Base-by-base conservation (phyloP, 805 yeast genomes). In the Blastobotrys mokoenaii region DNA sequence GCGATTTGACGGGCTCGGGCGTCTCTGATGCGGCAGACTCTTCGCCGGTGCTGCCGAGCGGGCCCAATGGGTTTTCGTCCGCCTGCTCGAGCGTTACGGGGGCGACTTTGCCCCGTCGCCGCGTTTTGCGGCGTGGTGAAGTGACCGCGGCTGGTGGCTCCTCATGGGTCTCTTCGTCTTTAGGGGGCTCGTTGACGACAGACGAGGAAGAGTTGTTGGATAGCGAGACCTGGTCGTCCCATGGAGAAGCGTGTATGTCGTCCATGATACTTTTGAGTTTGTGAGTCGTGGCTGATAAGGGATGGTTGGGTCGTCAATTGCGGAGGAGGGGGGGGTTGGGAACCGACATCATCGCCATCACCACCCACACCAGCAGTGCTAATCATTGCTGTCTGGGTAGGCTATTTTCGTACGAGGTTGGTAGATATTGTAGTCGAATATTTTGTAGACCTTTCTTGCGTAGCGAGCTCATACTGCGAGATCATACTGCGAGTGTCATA, bases 171-270 rank as follows among this genome's bases (percentile, higher is more conserved):
- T 17, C 30, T 9, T 14, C 40, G 9, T 35, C 47, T 2, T 20
- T 27, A n/a, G 31, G 35, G 12, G 25, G 15, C 18, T 42, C 32
- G 12, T 44, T 45, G 16, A 47, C 25, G 3, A 48, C 45, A 7
- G 51, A 45, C 8, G 47, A 46, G 6, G 49, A 46, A 30, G 46
- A 45, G 36, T 45, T 43, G 25, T 35, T 27, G 11, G 54, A 43
- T 18, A 46, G 41, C 18, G 54, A 51, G 25, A 46, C 53, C 42
- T 51, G 53, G 42, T 52, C 56, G 10, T 50, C 56, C 56, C 56
- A 52, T 11, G 54, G 53, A 33, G 56, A 52, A n/a, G 48, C 27
- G 27, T 22, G 27, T 22, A 22, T 4, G 27, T 22, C 27, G 8
- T 22, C 27, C 27, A 22, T 22, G 27, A 22, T 22, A 22, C 7